Conservation (phyloP, 345 rosid species). For the Citrus trifoliata region DNA sequence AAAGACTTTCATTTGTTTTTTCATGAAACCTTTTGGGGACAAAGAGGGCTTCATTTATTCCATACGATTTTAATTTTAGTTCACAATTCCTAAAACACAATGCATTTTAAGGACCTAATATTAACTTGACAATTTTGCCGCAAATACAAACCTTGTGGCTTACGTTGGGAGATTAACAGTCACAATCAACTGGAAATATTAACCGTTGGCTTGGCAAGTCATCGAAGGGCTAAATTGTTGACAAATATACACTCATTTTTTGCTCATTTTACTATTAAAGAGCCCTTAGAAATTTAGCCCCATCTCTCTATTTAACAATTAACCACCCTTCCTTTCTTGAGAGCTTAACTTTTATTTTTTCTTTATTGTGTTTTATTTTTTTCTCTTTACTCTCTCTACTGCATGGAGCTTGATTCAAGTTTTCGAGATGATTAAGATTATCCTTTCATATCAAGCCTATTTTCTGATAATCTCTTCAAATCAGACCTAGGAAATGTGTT, state of each 20-base stretch:
- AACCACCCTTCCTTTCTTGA: slow-evolving; percentile 18
- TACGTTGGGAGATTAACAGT: slow-evolving; percentile 16
- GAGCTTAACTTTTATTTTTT: not conserved
- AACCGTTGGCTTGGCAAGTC: slow-evolving; percentile 12
- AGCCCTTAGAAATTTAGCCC: slow-evolving; percentile 4
- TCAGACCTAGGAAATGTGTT: slow-evolving; percentile 1
- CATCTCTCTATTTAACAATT: slow-evolving; percentile 3
- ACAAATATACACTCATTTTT: slow-evolving; percentile 23
- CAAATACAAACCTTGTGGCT: not conserved
- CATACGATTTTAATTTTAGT: slow-evolving; percentile 1
- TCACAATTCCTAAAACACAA: not conserved
- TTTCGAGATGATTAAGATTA: slow-evolving; percentile 27
- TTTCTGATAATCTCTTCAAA: slow-evolving; percentile 17
- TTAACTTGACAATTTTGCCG: slow-evolving; percentile 1
- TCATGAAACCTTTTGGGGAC: too few relatives aligned
- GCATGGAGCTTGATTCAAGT: slow-evolving; percentile 47
- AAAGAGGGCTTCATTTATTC: not conserved
- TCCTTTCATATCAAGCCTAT: slow-evolving; percentile 29
- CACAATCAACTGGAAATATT: slow-evolving; percentile 26
- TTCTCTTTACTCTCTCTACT: not conserved
- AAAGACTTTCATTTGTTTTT: too few relatives aligned
- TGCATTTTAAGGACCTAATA: slow-evolving; percentile 17
- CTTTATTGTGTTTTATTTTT: not conserved
- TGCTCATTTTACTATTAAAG: not conserved
- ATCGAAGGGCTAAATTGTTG: slow-evolving; percentile 20